Percentiles rank a stretch among this genome's conserved stretches.
phyloP scores from a whole-genome alignment of 441 rosid genomes.

The Cnidoscolus chayamansa region DNA sequence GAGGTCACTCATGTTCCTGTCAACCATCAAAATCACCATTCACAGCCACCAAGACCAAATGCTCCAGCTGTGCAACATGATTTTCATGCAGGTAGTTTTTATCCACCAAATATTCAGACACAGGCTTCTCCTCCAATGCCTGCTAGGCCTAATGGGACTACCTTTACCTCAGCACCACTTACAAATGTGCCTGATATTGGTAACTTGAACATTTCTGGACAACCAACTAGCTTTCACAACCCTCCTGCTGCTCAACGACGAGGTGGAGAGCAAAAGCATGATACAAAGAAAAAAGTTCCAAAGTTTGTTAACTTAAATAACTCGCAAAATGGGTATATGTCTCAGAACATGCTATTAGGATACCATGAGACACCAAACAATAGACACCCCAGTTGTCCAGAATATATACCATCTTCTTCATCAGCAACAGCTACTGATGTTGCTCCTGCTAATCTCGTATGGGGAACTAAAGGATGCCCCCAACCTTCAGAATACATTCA shows the following conservation, averaged over 20 bases:
- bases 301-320: conserved; percentile 16
- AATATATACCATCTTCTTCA: conserved; percentile 19
- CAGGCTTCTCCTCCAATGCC: conserved; percentile 7
- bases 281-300: conserved; percentile 20
- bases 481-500: conserved; percentile 31
- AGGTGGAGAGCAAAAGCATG: conserved; percentile 24
- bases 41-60: conserved; percentile 27
- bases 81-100: conserved; percentile 9
- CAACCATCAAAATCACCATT: conserved; percentile 24
- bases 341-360: conserved; percentile 15
- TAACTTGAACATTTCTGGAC: conserved; percentile 23
- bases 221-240: conserved; percentile 21
- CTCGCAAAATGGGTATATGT: conserved; percentile 25
- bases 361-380: conserved; percentile 18
- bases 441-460: conserved; percentile 22
- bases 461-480: conserved; percentile 40
- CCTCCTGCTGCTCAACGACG: conserved; percentile 27
- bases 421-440: conserved; percentile 11
- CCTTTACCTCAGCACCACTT: conserved; percentile 5
- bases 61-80: conserved; percentile 22
- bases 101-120: conserved; percentile 18
- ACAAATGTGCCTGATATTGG: conserved; percentile 27
- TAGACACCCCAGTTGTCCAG: conserved; percentile 12
- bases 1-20: conserved; percentile 20
- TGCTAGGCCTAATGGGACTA: conserved; percentile 4